These are phyloP conservation scores for Acanthamoeba triangularis DNA, from an alignment of 208 protist species.

Conservation along the genomic window DNA sequence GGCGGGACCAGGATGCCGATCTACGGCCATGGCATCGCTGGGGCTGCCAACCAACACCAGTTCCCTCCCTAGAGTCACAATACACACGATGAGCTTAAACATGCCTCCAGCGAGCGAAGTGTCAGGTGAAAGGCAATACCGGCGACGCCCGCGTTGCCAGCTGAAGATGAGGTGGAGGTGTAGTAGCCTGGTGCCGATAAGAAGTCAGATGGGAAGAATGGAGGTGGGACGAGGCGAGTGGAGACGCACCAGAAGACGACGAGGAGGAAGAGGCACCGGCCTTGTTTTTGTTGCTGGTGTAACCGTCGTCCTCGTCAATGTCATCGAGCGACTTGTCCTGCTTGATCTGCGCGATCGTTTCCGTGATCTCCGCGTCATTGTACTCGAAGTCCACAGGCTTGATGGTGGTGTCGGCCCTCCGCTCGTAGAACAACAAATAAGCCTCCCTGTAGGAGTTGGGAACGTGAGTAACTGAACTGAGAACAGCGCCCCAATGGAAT, in stretches of 20 bases:
- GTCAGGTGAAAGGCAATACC: background rate
- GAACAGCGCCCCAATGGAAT: background rate
- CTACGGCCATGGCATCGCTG: background rate
- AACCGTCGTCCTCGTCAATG: background rate
- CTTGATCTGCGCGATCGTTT: background rate
- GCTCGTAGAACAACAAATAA: conserved; percentile 32
- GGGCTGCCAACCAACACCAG: background rate
- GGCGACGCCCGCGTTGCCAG: background rate
- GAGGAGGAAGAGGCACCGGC: background rate
- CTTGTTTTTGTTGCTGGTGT: background rate
- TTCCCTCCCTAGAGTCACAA: background rate
- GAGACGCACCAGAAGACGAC: background rate
- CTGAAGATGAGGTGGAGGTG: background rate
- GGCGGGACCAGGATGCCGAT: background rate
- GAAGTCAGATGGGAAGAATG: background rate
- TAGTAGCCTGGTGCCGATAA: background rate
- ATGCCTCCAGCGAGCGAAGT: background rate
- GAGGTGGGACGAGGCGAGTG: background rate
- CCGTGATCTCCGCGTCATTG: conserved; percentile 22
- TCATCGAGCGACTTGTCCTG: conserved; percentile 24
- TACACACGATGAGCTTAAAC: background rate
- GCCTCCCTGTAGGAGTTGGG: background rate
- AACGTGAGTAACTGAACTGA: background rate
- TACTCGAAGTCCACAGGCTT: conserved; percentile 14
- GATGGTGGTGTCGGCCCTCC: conserved; percentile 2